These are phyloP conservation scores for Jackrogersella multiformis DNA, from an alignment of 495 filamentous ascomycete species.

Conservation along the genomic window DNA sequence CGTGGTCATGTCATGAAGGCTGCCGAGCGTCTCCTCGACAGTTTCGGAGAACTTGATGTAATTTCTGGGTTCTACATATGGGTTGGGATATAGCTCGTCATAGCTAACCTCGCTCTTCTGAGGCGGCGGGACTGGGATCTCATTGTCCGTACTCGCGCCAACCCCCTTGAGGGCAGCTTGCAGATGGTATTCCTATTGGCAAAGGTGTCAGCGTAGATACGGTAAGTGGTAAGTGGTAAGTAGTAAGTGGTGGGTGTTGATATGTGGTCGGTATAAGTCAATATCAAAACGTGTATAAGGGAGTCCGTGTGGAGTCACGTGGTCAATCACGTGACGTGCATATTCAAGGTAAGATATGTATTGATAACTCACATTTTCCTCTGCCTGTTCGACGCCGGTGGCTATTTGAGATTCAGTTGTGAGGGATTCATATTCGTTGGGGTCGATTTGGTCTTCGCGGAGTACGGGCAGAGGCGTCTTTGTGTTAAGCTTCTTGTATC, in stretches of 20 bases:
- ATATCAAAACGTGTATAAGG: conserved; percentile 35
- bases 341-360: conserved; percentile 53
- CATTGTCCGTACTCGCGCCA: conserved; percentile 71
- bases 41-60: conserved; percentile 99
- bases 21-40: conserved; percentile 90
- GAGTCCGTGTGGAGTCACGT: conserved; percentile 55
- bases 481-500: conserved; percentile 90
- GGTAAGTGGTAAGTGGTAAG: conserved; percentile 35
- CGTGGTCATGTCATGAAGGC: conserved; percentile 89
- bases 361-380: conserved; percentile 87
- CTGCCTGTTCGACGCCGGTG: conserved; percentile 94
- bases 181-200: conserved; percentile 91
- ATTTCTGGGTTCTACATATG: conserved; percentile 82
- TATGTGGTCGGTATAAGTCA: conserved; percentile 17
- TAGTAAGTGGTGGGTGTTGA: conserved; percentile 43
- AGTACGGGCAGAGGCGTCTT: conserved; percentile 87
- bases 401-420: conserved; percentile 75
- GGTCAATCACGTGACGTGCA: too few relatives aligned
- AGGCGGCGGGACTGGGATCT: conserved; percentile 85
- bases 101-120: conserved; percentile 83
- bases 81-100: conserved; percentile 83
- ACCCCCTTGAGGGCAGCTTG: conserved; percentile 89
- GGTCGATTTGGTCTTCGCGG: conserved; percentile 89
- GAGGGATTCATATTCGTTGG: conserved; percentile 66
- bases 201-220: conserved; percentile 42